Base-by-base conservation (phyloP, 2,329 filamentous ascomycete species). In the Fusarium musae region DNA sequence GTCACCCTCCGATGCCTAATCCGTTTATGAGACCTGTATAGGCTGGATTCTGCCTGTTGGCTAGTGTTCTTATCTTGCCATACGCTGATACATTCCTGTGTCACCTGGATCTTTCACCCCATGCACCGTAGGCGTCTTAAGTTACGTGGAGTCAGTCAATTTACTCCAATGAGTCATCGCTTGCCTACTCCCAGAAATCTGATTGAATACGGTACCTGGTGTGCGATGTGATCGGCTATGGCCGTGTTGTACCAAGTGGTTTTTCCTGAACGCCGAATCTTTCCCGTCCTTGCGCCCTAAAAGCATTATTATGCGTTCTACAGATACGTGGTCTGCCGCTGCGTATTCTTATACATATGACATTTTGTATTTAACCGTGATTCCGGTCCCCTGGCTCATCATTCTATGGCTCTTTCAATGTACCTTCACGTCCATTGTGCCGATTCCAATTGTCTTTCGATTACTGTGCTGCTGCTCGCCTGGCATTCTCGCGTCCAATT, bases 401-500 rank as follows among this genome's bases (percentile, higher is more conserved):
- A 66, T 64, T 72, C 57, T 67, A 57, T 65, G 37, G 23, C 36
- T 50, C 59, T 54, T 61, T 52, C 56, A 59, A 59, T 13, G 46
- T 16, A n/a, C 34, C 10, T 26, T 36, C 15, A 36, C 15, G 39
- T 62, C 40, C 43, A 53, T 59, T 50, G 42, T 46, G 37, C 37
- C n/a, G 21, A 63, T 63, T 60, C 50, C 69, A 60, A 60, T 32
- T 28, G 19, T 19, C 36, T 44, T n/a, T 63, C 50, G 43, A 58
- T 75, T 75, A 81, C 59, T 79, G 66, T 42, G 77, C 80, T 19
- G 78, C 78, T n/a, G 82, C 79, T 36, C 82, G 78, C 47, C 82
- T 75, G 30, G 80, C 82, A 60, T 84, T 85, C 67, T 85, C 83
- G 54, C 83, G 78, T 21, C 79, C 80, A 74, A 85, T 82, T 77